phyloP scores from a whole-genome alignment of 2,329 filamentous ascomycete species.

The Xylariomycetidae sp. region DNA sequence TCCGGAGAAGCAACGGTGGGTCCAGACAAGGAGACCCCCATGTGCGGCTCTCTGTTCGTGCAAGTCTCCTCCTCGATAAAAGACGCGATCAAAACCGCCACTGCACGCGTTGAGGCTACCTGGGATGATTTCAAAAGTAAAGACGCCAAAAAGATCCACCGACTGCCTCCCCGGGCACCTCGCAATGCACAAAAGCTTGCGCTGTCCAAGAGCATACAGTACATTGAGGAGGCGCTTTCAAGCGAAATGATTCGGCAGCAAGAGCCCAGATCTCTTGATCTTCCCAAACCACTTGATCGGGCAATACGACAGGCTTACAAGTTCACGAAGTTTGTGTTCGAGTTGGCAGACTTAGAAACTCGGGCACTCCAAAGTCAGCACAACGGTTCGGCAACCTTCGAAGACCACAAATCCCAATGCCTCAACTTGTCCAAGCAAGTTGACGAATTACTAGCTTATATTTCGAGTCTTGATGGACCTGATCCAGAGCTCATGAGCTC shows the following conservation, averaged over 20 bases:
- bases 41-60: slow-evolving; percentile 21
- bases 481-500: slow-evolving; percentile 44
- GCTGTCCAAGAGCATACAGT: slow-evolving; percentile 34
- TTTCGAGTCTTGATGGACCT: slow-evolving; percentile 31
- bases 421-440: slow-evolving; percentile 28
- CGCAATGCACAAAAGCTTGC: slow-evolving; percentile 27
- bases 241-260: not conserved
- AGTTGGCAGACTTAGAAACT: slow-evolving; percentile 12
- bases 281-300: slow-evolving; percentile 15
- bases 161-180: slow-evolving; percentile 32
- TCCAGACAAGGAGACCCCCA: not conserved
- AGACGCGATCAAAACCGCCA: slow-evolving; percentile 23
- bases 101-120: slow-evolving; percentile 21
- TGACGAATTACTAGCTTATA: slow-evolving; percentile 26
- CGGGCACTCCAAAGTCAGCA: not conserved
- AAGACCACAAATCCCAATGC: slow-evolving; percentile 6
- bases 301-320: slow-evolving; percentile 17
- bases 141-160: slow-evolving; percentile 32
- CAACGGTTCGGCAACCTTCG: too few relatives aligned
- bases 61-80: slow-evolving; percentile 23
- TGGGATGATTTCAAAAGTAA: slow-evolving; percentile 36
- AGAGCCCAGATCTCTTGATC: slow-evolving; percentile 2
- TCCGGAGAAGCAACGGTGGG: not conserved
- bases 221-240: slow-evolving; percentile 21
- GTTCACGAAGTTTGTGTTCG: slow-evolving; percentile 15